Evolutionary conservation across 2,329 filamentous ascomycete genomes (phyloP), one percentile per base, ranked within the genome.

Genomic region (Colletotrichum chrysophilum): DNA sequence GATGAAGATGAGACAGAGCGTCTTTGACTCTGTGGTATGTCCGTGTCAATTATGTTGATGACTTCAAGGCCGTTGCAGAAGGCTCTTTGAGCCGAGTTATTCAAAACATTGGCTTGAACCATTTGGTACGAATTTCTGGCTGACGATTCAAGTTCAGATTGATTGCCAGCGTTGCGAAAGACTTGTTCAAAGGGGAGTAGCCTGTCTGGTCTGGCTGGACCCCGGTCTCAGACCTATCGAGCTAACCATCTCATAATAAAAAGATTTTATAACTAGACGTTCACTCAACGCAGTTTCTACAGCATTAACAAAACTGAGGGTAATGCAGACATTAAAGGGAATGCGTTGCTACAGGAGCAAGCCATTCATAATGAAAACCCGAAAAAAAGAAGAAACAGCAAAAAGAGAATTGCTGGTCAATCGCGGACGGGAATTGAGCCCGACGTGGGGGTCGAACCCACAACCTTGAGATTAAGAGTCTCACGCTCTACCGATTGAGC

Each of bases 401-500:
- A 64, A 64, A 64, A 43, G 21, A 4, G 1, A 14, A 1, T 2
- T 43, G 21, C 58, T 43, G 34, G 60, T 71, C 71, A 74, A 74
- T 66, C 71, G 71, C 34, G 43, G 67, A 74, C 71, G 71, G 71
- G 71, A 74, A 71, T 71, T 74, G 71, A 74, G 71, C 71, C 71
- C 71, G 71, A 74, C 71, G 71, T 74, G 71, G 71, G 75, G 75
- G 72, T 88, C 87, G 87, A 89, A 90, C 89, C 87, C 86, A 86
- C 87, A 89, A 86, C 87, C 87, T 89, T 88, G 86, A 89, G 88
- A 89, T 89, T 90, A 90, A 90, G 91, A 93, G 91, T 93, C 91
- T 92, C 89, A 93, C 91, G 91, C 91, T 93, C 91, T 93, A 93
- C 90, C 90, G 89, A 92, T 92, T 92, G 90, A 92, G 90, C 90